Conservation (phyloP, 345 rosid species). For the Gossypium thurberi region DNA sequence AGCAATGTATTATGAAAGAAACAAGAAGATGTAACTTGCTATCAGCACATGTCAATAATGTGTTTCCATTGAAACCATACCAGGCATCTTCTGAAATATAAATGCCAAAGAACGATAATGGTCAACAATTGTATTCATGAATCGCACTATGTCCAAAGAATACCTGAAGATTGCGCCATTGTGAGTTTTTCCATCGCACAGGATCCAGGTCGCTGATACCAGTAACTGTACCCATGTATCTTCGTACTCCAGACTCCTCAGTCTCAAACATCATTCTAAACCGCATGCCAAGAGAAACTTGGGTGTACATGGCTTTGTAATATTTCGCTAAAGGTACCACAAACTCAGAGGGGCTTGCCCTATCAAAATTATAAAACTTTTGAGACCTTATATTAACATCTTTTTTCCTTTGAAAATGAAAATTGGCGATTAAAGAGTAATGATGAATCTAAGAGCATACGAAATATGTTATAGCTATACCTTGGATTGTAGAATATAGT, state of each 20-base stretch:
- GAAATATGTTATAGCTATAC: slow-evolving; percentile 27
- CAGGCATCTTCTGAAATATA: not conserved
- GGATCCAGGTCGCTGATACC: slow-evolving; percentile 84
- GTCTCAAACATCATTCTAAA: slow-evolving; percentile 99
- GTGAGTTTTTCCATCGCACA: slow-evolving; percentile 87
- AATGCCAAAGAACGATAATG: not conserved
- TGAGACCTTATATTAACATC: slow-evolving; percentile 16
- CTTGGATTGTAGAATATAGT: slow-evolving; percentile 93
- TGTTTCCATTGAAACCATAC: not conserved
- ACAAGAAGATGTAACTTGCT: not conserved
- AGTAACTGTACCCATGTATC: slow-evolving; percentile 95
- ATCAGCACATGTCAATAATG: not conserved
- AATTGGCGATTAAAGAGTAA: not conserved
- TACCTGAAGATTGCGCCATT: slow-evolving; percentile 99
- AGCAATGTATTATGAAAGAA: not conserved
- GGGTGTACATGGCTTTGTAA: slow-evolving; percentile 76
- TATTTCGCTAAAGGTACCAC: slow-evolving; percentile 95
- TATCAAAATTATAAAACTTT: slow-evolving; percentile 27
- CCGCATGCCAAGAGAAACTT: slow-evolving; percentile 90
- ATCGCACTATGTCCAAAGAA: not conserved
- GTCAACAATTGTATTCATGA: not conserved
- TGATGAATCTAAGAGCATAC: not conserved
- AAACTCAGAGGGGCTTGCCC: slow-evolving; percentile 96
- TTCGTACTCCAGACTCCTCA: slow-evolving; percentile 89
- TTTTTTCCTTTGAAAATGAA: not conserved